These are phyloP conservation scores for Amphibolis antarctica DNA, from an alignment of 106 monocot species.

Conservation along the genomic window DNA sequence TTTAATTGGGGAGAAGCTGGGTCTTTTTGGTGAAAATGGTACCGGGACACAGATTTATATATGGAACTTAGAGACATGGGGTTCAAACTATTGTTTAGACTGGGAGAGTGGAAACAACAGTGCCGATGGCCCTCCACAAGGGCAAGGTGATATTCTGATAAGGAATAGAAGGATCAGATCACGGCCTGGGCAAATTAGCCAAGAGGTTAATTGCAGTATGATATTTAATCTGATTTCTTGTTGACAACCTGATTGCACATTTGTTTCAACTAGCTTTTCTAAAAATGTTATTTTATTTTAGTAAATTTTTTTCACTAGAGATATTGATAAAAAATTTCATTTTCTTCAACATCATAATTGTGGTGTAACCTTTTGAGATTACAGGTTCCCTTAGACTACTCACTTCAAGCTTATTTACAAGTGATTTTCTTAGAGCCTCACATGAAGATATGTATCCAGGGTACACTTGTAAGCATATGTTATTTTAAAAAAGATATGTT, in stretches of 20 bases:
- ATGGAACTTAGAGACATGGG: conserved; percentile 84
- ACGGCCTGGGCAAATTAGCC: conserved; percentile 61
- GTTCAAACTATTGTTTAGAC: conserved; percentile 45
- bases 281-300: too few relatives aligned
- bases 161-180: conserved; percentile 60
- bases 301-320: too few relatives aligned
- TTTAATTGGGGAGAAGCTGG: conserved; percentile 52
- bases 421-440: conserved; percentile 66
- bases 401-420: conserved; percentile 63
- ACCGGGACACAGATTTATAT: conserved; percentile 82
- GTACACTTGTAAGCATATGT: conserved; percentile 31
- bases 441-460: conserved; percentile 69
- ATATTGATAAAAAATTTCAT: too few relatives aligned
- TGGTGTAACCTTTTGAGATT: neutral
- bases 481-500: neutral
- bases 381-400: conserved; percentile 77
- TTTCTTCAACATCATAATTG: too few relatives aligned
- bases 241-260: too few relatives aligned
- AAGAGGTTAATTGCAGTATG: conserved; percentile 46
- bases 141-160: conserved; percentile 45
- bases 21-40: conserved; percentile 39
- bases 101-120: conserved; percentile 25
- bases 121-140: neutral
- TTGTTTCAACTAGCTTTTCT: too few relatives aligned
- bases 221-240: too few relatives aligned